Evolutionary conservation across 106 monocot species (phyloP).

Genomic region (Dendrobium huoshanense): DNA sequence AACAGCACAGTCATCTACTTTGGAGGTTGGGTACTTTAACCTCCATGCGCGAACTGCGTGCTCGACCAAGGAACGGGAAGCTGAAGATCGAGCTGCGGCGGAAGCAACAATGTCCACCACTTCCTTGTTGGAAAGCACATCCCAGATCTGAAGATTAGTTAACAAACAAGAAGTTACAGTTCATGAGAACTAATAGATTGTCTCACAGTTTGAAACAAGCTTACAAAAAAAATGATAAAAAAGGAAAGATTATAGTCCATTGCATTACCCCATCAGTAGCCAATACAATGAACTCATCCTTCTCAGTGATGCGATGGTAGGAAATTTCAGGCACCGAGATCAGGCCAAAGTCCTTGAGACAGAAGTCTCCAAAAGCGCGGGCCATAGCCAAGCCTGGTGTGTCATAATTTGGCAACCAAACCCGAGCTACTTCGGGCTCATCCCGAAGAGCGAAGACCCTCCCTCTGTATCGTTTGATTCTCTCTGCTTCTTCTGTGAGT

Average conservation of each 20-base stretch:
- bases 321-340: conserved; percentile 53
- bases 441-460: conserved; percentile 65
- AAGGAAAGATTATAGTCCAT: background rate
- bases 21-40: conserved; percentile 13
- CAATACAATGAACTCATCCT: conserved; percentile 54
- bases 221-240: background rate
- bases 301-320: conserved; percentile 41
- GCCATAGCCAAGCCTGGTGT: conserved; percentile 72
- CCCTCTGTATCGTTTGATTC: conserved; percentile 49
- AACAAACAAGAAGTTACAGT: background rate
- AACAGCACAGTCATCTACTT: conserved; percentile 10
- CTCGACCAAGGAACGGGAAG: conserved; percentile 39
- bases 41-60: conserved; percentile 28
- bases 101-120: conserved; percentile 38
- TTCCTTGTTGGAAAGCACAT: conserved; percentile 47
- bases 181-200: background rate
- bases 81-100: conserved; percentile 27
- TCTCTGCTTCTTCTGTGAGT: conserved; percentile 57
- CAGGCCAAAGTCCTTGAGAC: conserved; percentile 42
- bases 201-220: background rate
- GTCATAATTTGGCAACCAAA: conserved; percentile 62
- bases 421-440: conserved; percentile 62
- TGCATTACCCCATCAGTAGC: conserved; percentile 65
- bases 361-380: conserved; percentile 68
- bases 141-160: conserved; percentile 35